A percentile compares a stretch with the other conserved stretches of the same genome.
Conservation (phyloP, 805 yeast species). For the Myxozyma udenii region DNA sequence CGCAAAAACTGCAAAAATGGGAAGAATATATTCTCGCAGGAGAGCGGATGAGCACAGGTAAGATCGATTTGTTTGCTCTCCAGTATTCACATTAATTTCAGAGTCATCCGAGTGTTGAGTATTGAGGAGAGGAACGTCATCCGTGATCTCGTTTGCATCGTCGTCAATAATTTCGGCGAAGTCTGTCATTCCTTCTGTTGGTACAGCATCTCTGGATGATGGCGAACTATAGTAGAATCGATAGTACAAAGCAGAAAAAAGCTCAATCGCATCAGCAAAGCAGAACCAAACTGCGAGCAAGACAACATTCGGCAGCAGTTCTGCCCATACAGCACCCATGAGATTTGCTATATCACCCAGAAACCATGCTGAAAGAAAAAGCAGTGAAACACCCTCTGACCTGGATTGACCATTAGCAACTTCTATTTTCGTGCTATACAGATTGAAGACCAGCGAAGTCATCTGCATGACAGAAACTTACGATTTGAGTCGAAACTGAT, state of each 20-base stretch:
- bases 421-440: background rate
- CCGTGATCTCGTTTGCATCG: constrained; percentile 13
- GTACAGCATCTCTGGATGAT: background rate
- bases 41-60: too few relatives aligned
- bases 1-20: constrained; percentile 56
- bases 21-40: constrained; percentile 52
- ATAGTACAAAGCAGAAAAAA: constrained; percentile 59
- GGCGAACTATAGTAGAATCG: constrained; percentile 27
- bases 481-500: constrained; percentile 69
- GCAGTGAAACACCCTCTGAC: constrained; percentile 72
- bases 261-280: constrained; percentile 60
- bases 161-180: background rate
- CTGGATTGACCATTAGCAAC: constrained; percentile 34
- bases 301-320: constrained; percentile 64
- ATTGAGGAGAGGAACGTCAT: constrained; percentile 37
- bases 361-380: constrained; percentile 67
- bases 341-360: constrained; percentile 69
- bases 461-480: constrained; percentile 2
- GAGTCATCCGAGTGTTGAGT: too few relatives aligned
- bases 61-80: too few relatives aligned
- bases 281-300: constrained; percentile 75
- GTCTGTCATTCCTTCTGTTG: background rate
- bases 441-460: background rate
- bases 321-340: constrained; percentile 67
- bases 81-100: too few relatives aligned